Conservation (phyloP, 805 yeast species). For the Diddensiella santjacobensis region DNA sequence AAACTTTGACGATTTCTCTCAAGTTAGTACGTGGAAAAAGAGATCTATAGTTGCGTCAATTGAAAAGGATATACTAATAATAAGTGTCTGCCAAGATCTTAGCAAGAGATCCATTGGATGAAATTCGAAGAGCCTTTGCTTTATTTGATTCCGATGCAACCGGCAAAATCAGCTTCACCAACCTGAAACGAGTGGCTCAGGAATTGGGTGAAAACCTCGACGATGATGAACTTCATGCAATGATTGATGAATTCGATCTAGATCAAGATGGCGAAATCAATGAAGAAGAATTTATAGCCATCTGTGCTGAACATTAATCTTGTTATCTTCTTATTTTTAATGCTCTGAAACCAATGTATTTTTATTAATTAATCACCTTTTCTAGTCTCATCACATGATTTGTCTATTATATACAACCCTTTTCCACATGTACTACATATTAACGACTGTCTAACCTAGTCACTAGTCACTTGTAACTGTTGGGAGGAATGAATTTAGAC, state of each 20-base stretch:
- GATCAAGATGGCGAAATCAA: slow-evolving; percentile 95
- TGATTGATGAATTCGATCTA: slow-evolving; percentile 96
- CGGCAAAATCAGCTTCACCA: slow-evolving; percentile 78
- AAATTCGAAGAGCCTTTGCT: slow-evolving; percentile 82
- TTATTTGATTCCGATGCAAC: slow-evolving; percentile 85
- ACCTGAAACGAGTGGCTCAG: slow-evolving; percentile 82
- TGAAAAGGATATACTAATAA: not conserved
- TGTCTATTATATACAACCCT: no score
- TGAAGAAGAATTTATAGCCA: slow-evolving; percentile 85
- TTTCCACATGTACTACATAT: no score
- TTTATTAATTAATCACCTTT: no score
- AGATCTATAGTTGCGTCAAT: not conserved
- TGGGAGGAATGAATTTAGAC: no score
- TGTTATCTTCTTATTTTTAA: not conserved
- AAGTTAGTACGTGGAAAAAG: slow-evolving; percentile 49
- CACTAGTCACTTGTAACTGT: no score
- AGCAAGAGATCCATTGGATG: slow-evolving; percentile 89
- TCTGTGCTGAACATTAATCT: slow-evolving; percentile 60
- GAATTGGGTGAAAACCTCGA: slow-evolving; percentile 88
- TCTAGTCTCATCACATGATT: no score
- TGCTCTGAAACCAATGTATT: no score
- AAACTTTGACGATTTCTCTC: slow-evolving; percentile 76
- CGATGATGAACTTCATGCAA: slow-evolving; percentile 90
- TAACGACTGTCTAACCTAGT: no score
- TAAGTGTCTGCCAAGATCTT: slow-evolving; percentile 74